Evolutionary conservation across 78 protist genomes (phyloP).

Genomic region (Dictyostelium brefeldianum): DNA sequence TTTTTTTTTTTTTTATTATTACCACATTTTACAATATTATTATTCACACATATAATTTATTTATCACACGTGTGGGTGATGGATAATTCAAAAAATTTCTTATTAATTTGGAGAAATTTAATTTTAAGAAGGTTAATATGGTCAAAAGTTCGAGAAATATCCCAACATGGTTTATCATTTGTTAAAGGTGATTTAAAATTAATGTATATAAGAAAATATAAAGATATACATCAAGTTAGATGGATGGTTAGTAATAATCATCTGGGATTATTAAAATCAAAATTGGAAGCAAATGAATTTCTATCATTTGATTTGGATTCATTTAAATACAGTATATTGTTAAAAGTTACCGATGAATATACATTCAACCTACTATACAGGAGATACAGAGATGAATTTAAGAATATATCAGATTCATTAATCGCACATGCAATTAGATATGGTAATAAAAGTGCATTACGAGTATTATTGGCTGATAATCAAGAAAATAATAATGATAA

Average conservation of each 20-base stretch:
- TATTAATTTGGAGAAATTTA: background rate
- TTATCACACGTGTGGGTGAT: background rate
- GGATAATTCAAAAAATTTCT: background rate
- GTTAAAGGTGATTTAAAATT: background rate
- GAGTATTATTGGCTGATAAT: background rate
- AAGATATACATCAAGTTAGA: background rate
- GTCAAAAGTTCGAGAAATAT: background rate
- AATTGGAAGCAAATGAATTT: background rate
- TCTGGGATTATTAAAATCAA: background rate
- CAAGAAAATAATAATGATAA: background rate
- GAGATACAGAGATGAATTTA: background rate
- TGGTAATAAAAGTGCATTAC: background rate
- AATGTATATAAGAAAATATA: background rate
- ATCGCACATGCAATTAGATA: background rate
- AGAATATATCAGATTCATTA: background rate
- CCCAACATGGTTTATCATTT: background rate
- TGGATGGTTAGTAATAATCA: constrained; percentile 4
- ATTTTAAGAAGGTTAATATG: background rate
- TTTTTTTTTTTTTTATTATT: background rate
- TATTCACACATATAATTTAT: too few relatives aligned
- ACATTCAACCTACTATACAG: background rate
- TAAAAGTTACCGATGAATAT: background rate
- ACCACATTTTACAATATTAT: background rate
- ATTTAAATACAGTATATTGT: background rate
- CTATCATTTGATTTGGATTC: background rate